Evolutionary conservation across 306 rosid species (phyloP), one percentile per base, ranked within the genome.

Genomic region (Dryas drummondii): DNA sequence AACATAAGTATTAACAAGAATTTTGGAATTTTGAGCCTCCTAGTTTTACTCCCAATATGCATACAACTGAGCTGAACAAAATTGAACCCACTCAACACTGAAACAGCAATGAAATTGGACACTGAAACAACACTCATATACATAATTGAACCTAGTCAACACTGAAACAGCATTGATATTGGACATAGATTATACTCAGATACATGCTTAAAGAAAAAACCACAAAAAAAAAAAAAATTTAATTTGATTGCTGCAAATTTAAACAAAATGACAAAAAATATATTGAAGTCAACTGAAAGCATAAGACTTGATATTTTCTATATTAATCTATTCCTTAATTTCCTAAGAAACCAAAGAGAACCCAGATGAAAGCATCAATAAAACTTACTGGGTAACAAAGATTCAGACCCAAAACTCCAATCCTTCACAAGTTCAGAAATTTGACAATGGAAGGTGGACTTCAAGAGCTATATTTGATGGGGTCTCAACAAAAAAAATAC

Each of bases 361-460:
- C 76, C 88, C 79, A 71, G 61, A 57, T 73, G 77, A 58, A 73
- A 73, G 68, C 27, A 62, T 40, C 40, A 42, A 57, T 67, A 62
- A 71, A 56, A 75, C 84, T 80, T 66, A 75, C 76, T 10, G 22
- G 65, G 70, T 51, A 51, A 66, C 47, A 22, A 41, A 56, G 66
- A 70, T 41, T 44, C 81, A 52, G 41, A 70, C 56, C 63, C 69
- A 70, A 62, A 76, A 17, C 68, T 59, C 67, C 59, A 71, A 53
- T 10, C 41, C 56, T 52, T 52, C 64, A 60, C 68, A 50, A 66
- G 52, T 55, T 27, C 14, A 17, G 60, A 41, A 12, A 1, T 59
- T 16, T 26, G 16, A 41, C 17, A 15, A 46, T 5, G 19, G 60
- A 71, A n/a, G 66, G 49, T 27, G 50, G 51, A 16, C 48, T 16